A percentile compares a stretch with the other conserved stretches of the same genome.
phyloP scores from a whole-genome alignment of 352 stramenopile genomes.

The Phytopythium mirpurense region DNA sequence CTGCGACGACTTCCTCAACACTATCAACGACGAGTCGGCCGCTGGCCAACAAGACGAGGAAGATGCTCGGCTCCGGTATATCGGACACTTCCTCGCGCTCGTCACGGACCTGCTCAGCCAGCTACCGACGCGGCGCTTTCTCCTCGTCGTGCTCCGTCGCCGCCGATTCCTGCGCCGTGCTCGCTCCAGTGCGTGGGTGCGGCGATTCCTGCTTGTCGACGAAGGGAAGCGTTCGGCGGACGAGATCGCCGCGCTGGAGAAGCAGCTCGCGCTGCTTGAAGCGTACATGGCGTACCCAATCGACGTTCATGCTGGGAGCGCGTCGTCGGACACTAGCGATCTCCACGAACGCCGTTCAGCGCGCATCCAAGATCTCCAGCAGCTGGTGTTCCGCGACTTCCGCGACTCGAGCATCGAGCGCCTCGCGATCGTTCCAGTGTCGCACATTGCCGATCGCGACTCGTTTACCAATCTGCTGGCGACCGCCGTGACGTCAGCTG shows the following conservation, averaged over 20 bases:
- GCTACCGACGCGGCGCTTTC: slow-evolving; percentile 87
- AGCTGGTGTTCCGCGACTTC: slow-evolving; percentile 41
- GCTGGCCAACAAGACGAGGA: slow-evolving; percentile 10
- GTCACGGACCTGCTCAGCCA: slow-evolving; percentile 85
- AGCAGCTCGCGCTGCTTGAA: slow-evolving; percentile 66
- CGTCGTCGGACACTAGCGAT: slow-evolving; percentile 45
- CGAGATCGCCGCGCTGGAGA: slow-evolving; percentile 38
- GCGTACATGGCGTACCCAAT: slow-evolving; percentile 74
- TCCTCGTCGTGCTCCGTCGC: slow-evolving; percentile 63
- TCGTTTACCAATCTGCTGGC: slow-evolving; percentile 41
- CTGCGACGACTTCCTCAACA: slow-evolving; percentile 41
- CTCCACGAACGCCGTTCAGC: slow-evolving; percentile 37
- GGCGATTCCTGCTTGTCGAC: slow-evolving; percentile 17
- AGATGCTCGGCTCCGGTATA: slow-evolving; percentile 26
- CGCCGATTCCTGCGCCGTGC: slow-evolving; percentile 45
- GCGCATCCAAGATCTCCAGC: slow-evolving; percentile 74
- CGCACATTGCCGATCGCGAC: slow-evolving; percentile 33
- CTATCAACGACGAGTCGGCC: slow-evolving; percentile 18
- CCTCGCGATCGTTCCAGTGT: slow-evolving; percentile 52
- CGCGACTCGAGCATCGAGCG: slow-evolving; percentile 43
- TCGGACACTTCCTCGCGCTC: slow-evolving; percentile 70
- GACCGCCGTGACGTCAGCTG: slow-evolving; percentile 15
- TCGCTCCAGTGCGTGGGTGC: slow-evolving; percentile 31
- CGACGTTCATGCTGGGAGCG: slow-evolving; percentile 71
- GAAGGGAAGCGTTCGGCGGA: slow-evolving; percentile 23